A percentile compares a stretch with the other conserved stretches of the same genome.
These are phyloP conservation scores for Ogataea haglerorum DNA, from an alignment of 805 yeast species.

Conservation along the genomic window DNA sequence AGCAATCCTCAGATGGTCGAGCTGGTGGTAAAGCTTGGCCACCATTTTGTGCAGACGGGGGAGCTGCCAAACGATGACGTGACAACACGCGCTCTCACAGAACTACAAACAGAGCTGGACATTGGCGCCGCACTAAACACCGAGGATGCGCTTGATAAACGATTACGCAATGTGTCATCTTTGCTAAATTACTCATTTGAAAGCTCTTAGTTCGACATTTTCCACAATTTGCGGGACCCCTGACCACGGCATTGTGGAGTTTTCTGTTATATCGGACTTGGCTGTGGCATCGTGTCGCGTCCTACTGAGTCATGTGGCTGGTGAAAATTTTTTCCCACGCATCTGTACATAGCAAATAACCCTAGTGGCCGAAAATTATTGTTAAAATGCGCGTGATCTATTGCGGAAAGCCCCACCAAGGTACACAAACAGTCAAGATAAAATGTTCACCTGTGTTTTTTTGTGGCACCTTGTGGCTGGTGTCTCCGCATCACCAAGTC, in stretches of 20 bases:
- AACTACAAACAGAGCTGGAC: constrained; percentile 1
- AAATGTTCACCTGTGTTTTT: not conserved
- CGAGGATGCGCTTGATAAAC: not conserved
- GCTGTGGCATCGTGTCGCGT: constrained; percentile 2
- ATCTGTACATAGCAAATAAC: constrained; percentile 2
- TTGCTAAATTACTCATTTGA: constrained; percentile 1
- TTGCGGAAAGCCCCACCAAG: constrained; percentile 5
- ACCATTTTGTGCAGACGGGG: constrained; percentile 6
- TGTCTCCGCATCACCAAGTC: constrained; percentile 3
- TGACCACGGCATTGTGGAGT: constrained; percentile 3
- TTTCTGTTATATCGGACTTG: constrained; percentile 10
- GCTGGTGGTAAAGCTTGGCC: constrained; percentile 6
- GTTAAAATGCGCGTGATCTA: constrained; percentile 1
- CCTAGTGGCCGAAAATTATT: not conserved
- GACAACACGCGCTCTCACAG: constrained; percentile 2
- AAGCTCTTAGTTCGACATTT: not conserved
- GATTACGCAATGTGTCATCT: constrained; percentile 9
- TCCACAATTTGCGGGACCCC: not conserved
- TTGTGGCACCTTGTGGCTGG: constrained; percentile 6
- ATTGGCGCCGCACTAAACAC: not conserved
- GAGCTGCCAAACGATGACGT: constrained; percentile 6
- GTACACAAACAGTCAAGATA: not conserved
- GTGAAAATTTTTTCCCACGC: not conserved
- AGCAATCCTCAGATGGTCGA: constrained; percentile 2
- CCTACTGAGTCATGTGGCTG: not conserved